A percentile compares a stretch with the other conserved stretches of the same genome.
Evolutionary conservation across 805 yeast species (phyloP).

Genomic region (Candida manassasensis): DNA sequence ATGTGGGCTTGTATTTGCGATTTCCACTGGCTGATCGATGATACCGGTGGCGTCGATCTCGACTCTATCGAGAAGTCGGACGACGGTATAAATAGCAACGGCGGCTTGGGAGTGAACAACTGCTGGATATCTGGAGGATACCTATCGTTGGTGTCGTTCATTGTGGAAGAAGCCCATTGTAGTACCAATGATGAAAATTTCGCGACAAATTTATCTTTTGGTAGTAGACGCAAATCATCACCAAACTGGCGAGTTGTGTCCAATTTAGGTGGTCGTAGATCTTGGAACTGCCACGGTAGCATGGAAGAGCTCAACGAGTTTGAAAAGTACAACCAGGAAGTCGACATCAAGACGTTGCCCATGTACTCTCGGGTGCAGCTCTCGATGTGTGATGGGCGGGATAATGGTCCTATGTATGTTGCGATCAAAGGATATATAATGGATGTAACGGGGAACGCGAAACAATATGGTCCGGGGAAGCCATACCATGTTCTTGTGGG

Average conservation of each 20-base stretch:
- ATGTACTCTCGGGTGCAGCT: constrained; percentile 31
- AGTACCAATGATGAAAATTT: no score
- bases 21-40: constrained; percentile 40
- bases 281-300: no score
- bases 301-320: constrained; percentile 17
- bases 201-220: no score
- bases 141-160: constrained; percentile 19
- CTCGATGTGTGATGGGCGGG: constrained; percentile 27
- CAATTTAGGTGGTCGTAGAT: no score
- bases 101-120: constrained; percentile 55
- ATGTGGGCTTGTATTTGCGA: constrained; percentile 22
- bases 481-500: constrained; percentile 72
- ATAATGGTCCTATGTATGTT: constrained; percentile 48
- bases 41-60: constrained; percentile 43
- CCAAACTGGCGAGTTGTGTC: no score
- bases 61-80: constrained; percentile 45
- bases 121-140: constrained; percentile 42
- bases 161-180: no score
- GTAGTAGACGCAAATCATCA: no score
- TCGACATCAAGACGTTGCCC: constrained; percentile 29
- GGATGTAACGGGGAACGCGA: constrained; percentile 65
- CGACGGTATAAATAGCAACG: constrained; percentile 46
- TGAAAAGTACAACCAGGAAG: constrained; percentile 24
- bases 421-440: constrained; percentile 74
- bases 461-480: constrained; percentile 73